Conservation (phyloP, 2,329 filamentous ascomycete genomes). For the Ophiosphaerella narmari region DNA sequence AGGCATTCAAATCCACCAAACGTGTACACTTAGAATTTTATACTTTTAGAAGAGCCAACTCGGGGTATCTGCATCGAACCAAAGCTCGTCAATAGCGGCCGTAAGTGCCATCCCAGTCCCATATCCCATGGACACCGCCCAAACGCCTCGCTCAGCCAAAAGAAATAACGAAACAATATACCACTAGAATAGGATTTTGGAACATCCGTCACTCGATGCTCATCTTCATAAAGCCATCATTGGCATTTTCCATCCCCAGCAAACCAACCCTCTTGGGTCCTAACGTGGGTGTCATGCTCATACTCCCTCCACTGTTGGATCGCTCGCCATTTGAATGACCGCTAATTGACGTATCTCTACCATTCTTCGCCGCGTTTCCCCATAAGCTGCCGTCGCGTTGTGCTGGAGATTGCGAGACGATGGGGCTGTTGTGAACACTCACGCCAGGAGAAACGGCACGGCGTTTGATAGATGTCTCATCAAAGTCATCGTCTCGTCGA, state of each 20-base stretch:
- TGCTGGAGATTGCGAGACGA: slow-evolving; percentile 79
- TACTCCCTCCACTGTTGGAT: slow-evolving; percentile 55
- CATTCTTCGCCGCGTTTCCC: slow-evolving; percentile 71
- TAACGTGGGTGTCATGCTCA: slow-evolving; percentile 48
- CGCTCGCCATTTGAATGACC: slow-evolving; percentile 57
- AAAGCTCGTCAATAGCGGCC: too few species aligned
- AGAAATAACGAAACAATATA: neutral
- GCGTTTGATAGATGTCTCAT: slow-evolving; percentile 85
- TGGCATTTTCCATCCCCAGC: slow-evolving; percentile 95
- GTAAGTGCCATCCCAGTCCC: too few species aligned
- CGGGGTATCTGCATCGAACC: too few species aligned
- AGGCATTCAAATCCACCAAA: too few species aligned
- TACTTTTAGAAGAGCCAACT: too few species aligned
- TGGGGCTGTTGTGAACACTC: slow-evolving; percentile 86
- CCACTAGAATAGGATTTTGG: slow-evolving; percentile 1
- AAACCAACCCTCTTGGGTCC: slow-evolving; percentile 58
- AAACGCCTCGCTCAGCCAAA: slow-evolving; percentile 33
- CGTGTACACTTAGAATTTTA: neutral
- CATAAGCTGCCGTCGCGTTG: slow-evolving; percentile 72
- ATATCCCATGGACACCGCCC: neutral
- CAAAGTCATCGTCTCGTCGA: slow-evolving; percentile 88
- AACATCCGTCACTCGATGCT: slow-evolving; percentile 73
- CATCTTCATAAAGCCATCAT: slow-evolving; percentile 94
- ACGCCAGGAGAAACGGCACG: slow-evolving; percentile 89
- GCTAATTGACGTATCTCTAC: slow-evolving; percentile 58